These are phyloP conservation scores for Mycena polygramma DNA, from an alignment of 768 basidiomycete genomes.

Conservation along the genomic window DNA sequence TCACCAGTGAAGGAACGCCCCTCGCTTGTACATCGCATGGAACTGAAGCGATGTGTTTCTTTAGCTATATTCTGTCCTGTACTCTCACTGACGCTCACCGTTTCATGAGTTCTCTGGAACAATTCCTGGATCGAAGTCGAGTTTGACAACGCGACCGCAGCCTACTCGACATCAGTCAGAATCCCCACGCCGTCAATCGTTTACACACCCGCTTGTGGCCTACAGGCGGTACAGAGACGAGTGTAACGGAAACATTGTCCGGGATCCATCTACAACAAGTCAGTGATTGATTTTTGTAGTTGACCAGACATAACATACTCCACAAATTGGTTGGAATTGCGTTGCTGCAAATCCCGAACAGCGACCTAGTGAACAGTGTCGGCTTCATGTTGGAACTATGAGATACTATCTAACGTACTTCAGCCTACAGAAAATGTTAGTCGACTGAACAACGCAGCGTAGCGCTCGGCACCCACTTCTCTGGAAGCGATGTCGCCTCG, in stretches of 20 bases:
- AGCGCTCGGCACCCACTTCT: slow-evolving; percentile 68
- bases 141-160: slow-evolving; percentile 80
- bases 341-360: slow-evolving; percentile 79
- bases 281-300: slow-evolving; percentile 6
- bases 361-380: slow-evolving; percentile 62
- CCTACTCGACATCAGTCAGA: slow-evolving; percentile 49
- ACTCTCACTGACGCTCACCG: slow-evolving; percentile 53
- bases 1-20: slow-evolving; percentile 89
- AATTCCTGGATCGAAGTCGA: slow-evolving; percentile 90
- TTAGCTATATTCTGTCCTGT: background rate
- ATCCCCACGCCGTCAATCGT: no score
- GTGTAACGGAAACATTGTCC: slow-evolving; percentile 87
- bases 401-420: slow-evolving; percentile 55
- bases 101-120: slow-evolving; percentile 78
- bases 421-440: slow-evolving; percentile 59
- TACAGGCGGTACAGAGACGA: slow-evolving; percentile 87
- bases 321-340: slow-evolving; percentile 81
- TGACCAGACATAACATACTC: slow-evolving; percentile 64
- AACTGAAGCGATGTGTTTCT: slow-evolving; percentile 61
- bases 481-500: slow-evolving; percentile 84
- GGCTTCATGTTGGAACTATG: slow-evolving; percentile 44
- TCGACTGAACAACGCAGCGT: slow-evolving; percentile 38
- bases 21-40: slow-evolving; percentile 83
- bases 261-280: slow-evolving; percentile 80
- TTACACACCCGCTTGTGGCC: slow-evolving; percentile 70